Base-by-base conservation (phyloP, 352 stramenopile genomes). In the Albugo laibachii region DNA sequence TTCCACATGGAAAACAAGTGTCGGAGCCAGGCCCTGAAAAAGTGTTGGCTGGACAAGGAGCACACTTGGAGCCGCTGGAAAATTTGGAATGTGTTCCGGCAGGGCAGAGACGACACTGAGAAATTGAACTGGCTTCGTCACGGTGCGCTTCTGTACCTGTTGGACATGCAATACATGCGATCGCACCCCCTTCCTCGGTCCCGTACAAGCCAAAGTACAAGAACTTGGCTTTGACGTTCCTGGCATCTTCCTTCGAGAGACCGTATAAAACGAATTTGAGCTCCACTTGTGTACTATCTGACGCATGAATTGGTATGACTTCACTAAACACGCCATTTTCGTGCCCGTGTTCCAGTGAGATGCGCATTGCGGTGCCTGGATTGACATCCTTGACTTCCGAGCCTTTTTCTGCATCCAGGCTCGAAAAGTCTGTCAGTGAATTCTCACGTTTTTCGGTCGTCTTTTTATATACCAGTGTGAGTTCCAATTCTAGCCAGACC, bases 271-370 rank as follows among this genome's bases (percentile, higher is more conserved):
- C 8, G 24, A 31, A 31, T 10, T 8, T 31, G 24, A 31, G 3
- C 24, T 31, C 24, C 24, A 31, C 24, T 31, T 31, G 3, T 3
- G 24, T 31, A 8, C 24, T 31, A 2, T 38, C 58, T 11, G 70
- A 81, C 16, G 80, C 55, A 34, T 79, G 67, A 31, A 86, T 55
- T 4, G 52, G 40, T n/a, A 86, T 59, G 13, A 69, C 19, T 47
- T 82, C 61, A 1, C 19, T 78, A 27, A 73, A 71, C 12, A 67
- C 81, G 13, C 73, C 73, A 45, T 86, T 86, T 39, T 76, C 66
- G 8, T 63, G 56, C 13, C 73, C 73, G 56, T 83, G 74, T 13
- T 61, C 41, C 19, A 86, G 38, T 45, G 82, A 69, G 5, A 80
- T 49, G n/a, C 65, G 2, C 20, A 24, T 43, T 19, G 16, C 38